These are phyloP conservation scores for Scleromitrula shiraiana DNA, from an alignment of 2,329 filamentous ascomycete genomes.

Conservation along the genomic window DNA sequence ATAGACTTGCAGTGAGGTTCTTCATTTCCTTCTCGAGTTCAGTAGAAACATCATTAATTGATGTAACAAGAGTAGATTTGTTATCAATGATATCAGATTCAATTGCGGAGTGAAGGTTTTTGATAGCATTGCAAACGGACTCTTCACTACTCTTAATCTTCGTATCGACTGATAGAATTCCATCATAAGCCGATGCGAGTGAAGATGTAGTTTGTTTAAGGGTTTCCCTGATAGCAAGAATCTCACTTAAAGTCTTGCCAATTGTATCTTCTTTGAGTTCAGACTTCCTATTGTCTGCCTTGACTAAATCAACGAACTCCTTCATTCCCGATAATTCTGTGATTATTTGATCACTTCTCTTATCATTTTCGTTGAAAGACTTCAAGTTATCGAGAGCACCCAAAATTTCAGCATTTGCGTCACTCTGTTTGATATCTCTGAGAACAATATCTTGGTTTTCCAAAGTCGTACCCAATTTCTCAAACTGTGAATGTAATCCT, in stretches of 20 bases:
- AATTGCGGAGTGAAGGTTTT: constrained; percentile 9
- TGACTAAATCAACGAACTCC: background rate
- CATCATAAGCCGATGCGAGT: constrained; percentile 10
- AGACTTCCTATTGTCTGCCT: background rate
- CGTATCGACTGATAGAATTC: constrained; percentile 8
- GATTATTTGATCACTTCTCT: no score
- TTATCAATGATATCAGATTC: constrained; percentile 9
- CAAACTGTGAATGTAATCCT: background rate
- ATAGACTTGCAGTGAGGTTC: constrained; percentile 7
- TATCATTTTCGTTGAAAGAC: background rate
- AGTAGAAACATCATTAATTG: constrained; percentile 6
- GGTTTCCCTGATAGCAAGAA: background rate
- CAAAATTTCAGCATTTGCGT: background rate
- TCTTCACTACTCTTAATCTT: constrained; percentile 12
- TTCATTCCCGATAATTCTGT: no score
- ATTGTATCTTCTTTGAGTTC: constrained; percentile 9
- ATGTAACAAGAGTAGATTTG: constrained; percentile 5
- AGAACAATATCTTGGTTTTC: constrained; percentile 1
- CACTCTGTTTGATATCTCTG: background rate
- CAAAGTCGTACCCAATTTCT: background rate
- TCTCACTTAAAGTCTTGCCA: background rate
- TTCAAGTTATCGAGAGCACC: background rate
- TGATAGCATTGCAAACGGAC: constrained; percentile 6
- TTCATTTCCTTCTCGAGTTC: constrained; percentile 13
- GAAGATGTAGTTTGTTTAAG: constrained; percentile 6